Evolutionary conservation across 169 alveolate genomes (phyloP), one percentile per base, ranked within the genome.

Genomic region (Perkinsus marinus): DNA sequence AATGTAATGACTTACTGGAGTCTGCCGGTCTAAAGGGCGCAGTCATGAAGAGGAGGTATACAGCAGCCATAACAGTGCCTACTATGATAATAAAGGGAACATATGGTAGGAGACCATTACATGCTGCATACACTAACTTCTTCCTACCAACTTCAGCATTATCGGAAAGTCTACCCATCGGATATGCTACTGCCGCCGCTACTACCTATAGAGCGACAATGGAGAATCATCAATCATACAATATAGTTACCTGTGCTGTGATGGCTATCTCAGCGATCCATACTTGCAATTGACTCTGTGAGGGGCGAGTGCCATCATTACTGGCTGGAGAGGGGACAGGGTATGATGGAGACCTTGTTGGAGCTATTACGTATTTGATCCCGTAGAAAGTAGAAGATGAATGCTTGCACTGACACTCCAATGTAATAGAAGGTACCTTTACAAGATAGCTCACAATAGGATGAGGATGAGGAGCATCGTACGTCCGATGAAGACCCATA

Each of bases 61-160:
- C 39, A 43, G 39, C 39, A 36, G 91, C 93, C 36, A n/a, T 92
- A 26, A 39, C 91, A 39, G 69, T 90, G 47, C 95, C 46, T 41
- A 10, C n/a, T n/a, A n/a, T n/a, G n/a, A n/a, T n/a, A n/a, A n/a
- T 41, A 3, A 41, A 41, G 3, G 46, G 46, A 10, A 3, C 10
- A 41, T 41, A 10, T 6, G 19, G 46, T 41, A 41, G 46, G 10
- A 10, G 10, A 41, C 46, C 10, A 41, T 41, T 41, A 41, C 46
- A 92, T 43, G 90, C 92, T 89, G 39, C 91, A 39, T 79, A 92
- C 68, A 92, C 91, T 90, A 68, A 43, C 36, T 47, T 90, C 39
- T 92, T 93, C 47, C 93, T 92, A 30, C 93, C 95, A 90, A 93
- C 89, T 0, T 91, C 46, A 41, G 46, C 91, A n/a, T 91, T 91